These are phyloP conservation scores for Atractiella rhizophila DNA, from an alignment of 768 basidiomycete genomes.

Conservation along the genomic window DNA sequence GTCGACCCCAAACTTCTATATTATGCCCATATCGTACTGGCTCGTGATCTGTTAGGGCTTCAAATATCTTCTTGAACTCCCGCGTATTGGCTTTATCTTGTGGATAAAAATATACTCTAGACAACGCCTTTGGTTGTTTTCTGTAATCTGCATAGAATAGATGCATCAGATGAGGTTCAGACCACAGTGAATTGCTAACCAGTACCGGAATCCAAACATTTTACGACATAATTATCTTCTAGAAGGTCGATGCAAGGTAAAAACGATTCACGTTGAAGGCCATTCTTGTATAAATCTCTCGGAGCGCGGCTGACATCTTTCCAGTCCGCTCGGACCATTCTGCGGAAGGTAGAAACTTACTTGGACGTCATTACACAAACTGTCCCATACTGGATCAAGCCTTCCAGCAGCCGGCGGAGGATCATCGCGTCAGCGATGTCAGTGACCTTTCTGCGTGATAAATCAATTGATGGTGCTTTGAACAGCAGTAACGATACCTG, in stretches of 20 bases:
- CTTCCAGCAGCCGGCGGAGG: constrained; percentile 61
- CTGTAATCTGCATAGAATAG: constrained; percentile 47
- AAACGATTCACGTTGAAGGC: constrained; percentile 85
- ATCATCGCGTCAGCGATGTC: constrained; percentile 98
- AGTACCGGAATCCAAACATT: constrained; percentile 88
- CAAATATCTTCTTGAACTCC: constrained; percentile 66
- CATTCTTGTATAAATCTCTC: constrained; percentile 92
- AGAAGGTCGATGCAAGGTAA: constrained; percentile 81
- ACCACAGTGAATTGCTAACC: constrained; percentile 26
- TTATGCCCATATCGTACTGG: constrained; percentile 18
- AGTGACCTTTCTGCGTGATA: constrained; percentile 37
- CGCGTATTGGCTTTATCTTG: constrained; percentile 35
- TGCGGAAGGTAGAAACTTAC: constrained; percentile 28
- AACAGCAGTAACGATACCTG: constrained; percentile 32
- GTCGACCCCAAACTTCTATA: constrained; percentile 76
- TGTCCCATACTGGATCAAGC: constrained; percentile 63
- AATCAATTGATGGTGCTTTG: background rate
- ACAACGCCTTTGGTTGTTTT: constrained; percentile 70
- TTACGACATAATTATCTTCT: constrained; percentile 60
- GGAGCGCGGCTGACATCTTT: constrained; percentile 53
- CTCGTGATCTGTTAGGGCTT: constrained; percentile 35
- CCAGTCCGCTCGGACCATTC: background rate
- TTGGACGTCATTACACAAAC: constrained; percentile 93
- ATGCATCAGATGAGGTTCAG: constrained; percentile 1
- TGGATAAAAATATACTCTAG: constrained; percentile 76